Evolutionary conservation across 2,329 filamentous ascomycete genomes (phyloP).

Genomic region (Colletotrichum ledebouriae): DNA sequence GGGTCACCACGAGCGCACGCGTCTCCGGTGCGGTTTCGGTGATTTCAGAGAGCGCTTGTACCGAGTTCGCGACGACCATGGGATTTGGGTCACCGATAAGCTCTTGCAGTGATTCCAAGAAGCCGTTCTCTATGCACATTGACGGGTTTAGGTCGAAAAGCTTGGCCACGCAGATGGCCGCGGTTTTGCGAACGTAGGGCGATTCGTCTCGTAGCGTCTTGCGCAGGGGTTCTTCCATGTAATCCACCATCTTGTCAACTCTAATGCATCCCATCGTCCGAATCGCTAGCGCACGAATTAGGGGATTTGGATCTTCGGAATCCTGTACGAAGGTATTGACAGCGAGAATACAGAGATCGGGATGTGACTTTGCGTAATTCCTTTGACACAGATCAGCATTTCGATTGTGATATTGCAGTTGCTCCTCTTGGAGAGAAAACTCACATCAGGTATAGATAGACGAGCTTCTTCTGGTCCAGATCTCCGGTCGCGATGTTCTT

Average conservation of each 20-base stretch:
- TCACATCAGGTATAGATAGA: constrained; percentile 97
- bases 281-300: constrained; percentile 94
- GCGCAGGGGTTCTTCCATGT: constrained; percentile 97
- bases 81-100: constrained; percentile 97
- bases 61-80: constrained; percentile 98
- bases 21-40: constrained; percentile 92
- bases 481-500: constrained; percentile 98
- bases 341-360: constrained; percentile 96
- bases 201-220: constrained; percentile 98
- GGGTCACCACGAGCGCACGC: constrained; percentile 84
- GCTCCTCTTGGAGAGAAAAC: constrained; percentile 48
- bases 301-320: constrained; percentile 96
- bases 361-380: constrained; percentile 99
- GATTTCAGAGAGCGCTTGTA: constrained; percentile 94
- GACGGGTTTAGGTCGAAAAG: constrained; percentile 93
- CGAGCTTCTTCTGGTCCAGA: constrained; percentile 98
- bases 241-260: constrained; percentile 99
- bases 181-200: constrained; percentile 97
- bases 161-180: constrained; percentile 97
- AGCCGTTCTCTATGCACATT: constrained; percentile 97
- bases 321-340: constrained; percentile 99
- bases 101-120: constrained; percentile 93
- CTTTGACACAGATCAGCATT: constrained; percentile 60
- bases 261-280: constrained; percentile 98
- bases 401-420: not conserved